Percentiles rank a stretch among this genome's conserved stretches.
Conservation (phyloP, 805 yeast genomes). For the Metschnikowia lachancei region DNA sequence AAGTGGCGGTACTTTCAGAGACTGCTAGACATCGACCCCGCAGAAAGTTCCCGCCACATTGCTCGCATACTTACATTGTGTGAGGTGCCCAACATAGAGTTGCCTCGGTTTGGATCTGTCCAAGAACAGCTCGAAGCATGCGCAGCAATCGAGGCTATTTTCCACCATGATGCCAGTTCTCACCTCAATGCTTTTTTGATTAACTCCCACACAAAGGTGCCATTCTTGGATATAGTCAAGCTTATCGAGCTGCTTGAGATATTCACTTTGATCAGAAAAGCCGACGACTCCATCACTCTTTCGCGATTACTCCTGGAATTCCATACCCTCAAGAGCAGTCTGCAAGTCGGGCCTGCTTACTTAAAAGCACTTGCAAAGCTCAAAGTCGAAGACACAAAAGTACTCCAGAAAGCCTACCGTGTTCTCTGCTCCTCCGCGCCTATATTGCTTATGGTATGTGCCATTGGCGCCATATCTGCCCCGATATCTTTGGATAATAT, state of each 20-base stretch:
- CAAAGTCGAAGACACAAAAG: slow-evolving; percentile 18
- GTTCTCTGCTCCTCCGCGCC: slow-evolving; percentile 27
- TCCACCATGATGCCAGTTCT: slow-evolving; percentile 18
- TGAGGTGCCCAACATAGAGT: not conserved
- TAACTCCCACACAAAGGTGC: slow-evolving; percentile 34
- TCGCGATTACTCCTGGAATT: slow-evolving; percentile 16
- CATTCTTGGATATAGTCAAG: slow-evolving; percentile 29
- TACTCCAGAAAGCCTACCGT: slow-evolving; percentile 22
- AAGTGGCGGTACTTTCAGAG: slow-evolving; percentile 29
- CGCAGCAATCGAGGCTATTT: slow-evolving; percentile 20
- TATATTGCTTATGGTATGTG: slow-evolving; percentile 28
- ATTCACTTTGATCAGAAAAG: slow-evolving; percentile 22
- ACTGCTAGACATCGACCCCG: slow-evolving; percentile 12
- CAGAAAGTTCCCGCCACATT: slow-evolving; percentile 12
- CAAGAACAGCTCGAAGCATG: slow-evolving; percentile 16
- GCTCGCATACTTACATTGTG: slow-evolving; percentile 4
- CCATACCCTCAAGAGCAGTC: slow-evolving; percentile 3
- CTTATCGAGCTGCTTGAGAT: slow-evolving; percentile 31
- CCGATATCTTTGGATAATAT: slow-evolving; percentile 34
- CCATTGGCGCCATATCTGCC: slow-evolving; percentile 32
- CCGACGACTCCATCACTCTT: slow-evolving; percentile 23
- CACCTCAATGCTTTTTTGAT: slow-evolving; percentile 30
- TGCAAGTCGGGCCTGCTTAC: slow-evolving; percentile 6
- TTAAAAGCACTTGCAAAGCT: slow-evolving; percentile 4
- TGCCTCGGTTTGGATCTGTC: slow-evolving; percentile 7